Base-by-base conservation (phyloP, 2,329 filamentous ascomycete genomes). In the Aspergillus calidoustus region DNA sequence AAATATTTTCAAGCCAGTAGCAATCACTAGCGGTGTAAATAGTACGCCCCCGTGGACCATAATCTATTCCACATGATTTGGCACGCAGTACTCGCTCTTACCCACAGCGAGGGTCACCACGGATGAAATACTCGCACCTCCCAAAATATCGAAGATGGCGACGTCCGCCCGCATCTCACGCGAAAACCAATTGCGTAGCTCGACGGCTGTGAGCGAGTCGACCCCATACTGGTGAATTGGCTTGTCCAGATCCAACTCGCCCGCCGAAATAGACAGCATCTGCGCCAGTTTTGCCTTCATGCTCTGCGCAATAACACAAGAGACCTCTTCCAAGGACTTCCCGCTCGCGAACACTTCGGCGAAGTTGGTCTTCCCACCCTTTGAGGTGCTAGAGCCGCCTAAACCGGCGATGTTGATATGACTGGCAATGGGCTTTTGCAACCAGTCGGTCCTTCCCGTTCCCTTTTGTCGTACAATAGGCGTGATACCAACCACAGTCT, bases 171-270 rank as follows among this genome's bases (percentile, higher is more conserved):
- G 46, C 11, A 61, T 4, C 25, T 59, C 59, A 4, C 19, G n/a
- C 11, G 28, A 19, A 28, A 64, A 28, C 58, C 59, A 64, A 23
- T 31, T 54, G 13, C 54, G 58, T n/a, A 64, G 25, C 38, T 64
- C 59, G 3, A 61, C 59, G 3, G 54, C 59, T 5, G 47, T 50
- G 3, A 61, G 49, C 1, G 49, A 78, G 66, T 80, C 78, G 9
- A 79, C 72, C 0, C 78, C 77, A 34, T 56, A 56, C 17, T 47
- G 23, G 41, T 28, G 25, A 8, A 56, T 17, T 15, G 53, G 44
- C 6, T 30, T 17, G n/a, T 31, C 25, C 23, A 28, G 13, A 23
- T 56, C 53, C 22, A 56, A 19, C 22, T 46, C 53, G 3, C 25
- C 19, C 38, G 25, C 38, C 22, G 41, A 23, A 13, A 56, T n/a